A percentile compares a stretch with the other conserved stretches of the same genome.
Evolutionary conservation across 805 yeast species (phyloP).

Genomic region (Myxozyma vanderwaltii): DNA sequence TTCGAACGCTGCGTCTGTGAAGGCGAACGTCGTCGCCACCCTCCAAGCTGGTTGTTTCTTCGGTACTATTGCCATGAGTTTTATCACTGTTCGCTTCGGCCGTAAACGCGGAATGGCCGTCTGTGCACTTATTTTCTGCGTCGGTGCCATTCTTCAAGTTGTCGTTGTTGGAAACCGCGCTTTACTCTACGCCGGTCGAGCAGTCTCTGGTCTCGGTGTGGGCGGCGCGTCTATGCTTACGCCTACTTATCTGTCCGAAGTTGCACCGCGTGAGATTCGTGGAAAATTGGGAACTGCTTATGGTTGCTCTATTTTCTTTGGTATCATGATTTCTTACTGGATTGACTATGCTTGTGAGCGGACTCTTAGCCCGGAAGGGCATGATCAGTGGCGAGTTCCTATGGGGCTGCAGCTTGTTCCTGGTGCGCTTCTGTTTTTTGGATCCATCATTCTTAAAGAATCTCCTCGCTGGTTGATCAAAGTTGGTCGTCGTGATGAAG

Average conservation of each 20-base stretch:
- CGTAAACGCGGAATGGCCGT: conserved; percentile 63
- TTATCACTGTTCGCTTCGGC: conserved; percentile 19
- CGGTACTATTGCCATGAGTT: conserved; percentile 53
- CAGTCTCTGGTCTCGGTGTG: conserved; percentile 68
- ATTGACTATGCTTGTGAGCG: conserved; percentile 51
- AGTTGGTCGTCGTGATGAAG: conserved; percentile 57
- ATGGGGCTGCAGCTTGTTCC: conserved; percentile 35
- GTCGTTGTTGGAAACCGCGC: conserved; percentile 32
- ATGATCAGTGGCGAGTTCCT: conserved; percentile 49
- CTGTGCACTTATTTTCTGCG: conserved; percentile 42
- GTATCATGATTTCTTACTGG: conserved; percentile 54
- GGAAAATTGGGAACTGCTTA: conserved; percentile 63
- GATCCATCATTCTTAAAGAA: conserved; percentile 54
- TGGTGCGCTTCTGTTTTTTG: conserved; percentile 48
- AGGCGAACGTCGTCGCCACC: conserved; percentile 29
- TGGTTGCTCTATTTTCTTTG: conserved; percentile 55
- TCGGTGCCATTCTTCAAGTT: conserved; percentile 40
- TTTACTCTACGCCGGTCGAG: conserved; percentile 53
- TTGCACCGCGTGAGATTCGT: conserved; percentile 44
- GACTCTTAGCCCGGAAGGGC: conserved; percentile 53
- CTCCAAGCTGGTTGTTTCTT: conserved; percentile 37
- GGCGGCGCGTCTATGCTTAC: conserved; percentile 72
- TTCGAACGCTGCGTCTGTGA: conserved; percentile 38
- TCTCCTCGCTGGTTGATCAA: conserved; percentile 73
- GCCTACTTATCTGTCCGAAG: conserved; percentile 60